Evolutionary conservation across 345 rosid genomes (phyloP), one percentile per base, ranked within the genome.

Genomic region (Viola odorata): DNA sequence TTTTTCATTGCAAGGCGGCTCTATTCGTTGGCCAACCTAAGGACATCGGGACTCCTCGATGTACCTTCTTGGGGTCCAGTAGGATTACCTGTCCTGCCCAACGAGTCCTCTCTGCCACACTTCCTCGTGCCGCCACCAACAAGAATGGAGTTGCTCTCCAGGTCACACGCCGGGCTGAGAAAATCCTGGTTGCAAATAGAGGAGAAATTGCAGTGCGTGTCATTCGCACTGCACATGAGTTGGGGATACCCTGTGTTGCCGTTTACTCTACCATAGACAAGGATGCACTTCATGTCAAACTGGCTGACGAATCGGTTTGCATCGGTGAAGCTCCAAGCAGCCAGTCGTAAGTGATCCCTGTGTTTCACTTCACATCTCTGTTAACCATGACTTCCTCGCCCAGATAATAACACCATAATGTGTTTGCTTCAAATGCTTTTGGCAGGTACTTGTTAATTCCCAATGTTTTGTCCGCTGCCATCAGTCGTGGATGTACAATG

Each of bases 271-370:
- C 96, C 3, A 94, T 88, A 13, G 99, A 94, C 55, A 94, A 86
- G 77, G 99, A 90, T 66, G 99, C 97, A 0, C 91, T 94, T 6
- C 99, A 90, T 71, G 97, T 94, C 11, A 89, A 90, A 70, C 74
- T 94, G 77, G 97, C 99, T 61, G 97, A 94, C 69, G 96, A 87
- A 69, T 84, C 99, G 0, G 90, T 94, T 73, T 94, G 99, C 68
- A 94, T 94, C 12, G 99, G 99, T 56, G 99, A 94, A 86, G 99
- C 99, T 50, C 97, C 99, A 0, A 94, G 99, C 76, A 94, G 74
- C 68, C 97, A 94, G 70, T 90, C 97, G 97, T 94, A 76, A 74
- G 97, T 83, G 14, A 37, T 68, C 15, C 32, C 32, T 23, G 32
- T 23, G 32, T 23, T 32, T 55, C 16, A 3, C n/a, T 37, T 45